These are phyloP conservation scores for Pleurotus platypus DNA, from an alignment of 768 basidiomycete species.

Conservation along the genomic window DNA sequence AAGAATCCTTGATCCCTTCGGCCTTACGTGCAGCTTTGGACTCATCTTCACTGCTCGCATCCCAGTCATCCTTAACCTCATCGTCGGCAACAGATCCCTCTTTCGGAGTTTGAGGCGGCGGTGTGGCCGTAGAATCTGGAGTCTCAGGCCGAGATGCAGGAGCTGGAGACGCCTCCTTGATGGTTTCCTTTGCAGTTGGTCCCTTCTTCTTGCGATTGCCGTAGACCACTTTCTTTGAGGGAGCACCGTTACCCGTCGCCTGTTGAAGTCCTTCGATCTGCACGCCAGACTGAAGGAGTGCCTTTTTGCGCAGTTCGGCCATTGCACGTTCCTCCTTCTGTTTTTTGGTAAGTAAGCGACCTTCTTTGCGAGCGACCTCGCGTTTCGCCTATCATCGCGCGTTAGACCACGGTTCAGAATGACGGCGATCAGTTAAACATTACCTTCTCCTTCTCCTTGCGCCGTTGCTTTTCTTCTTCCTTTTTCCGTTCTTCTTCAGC, in stretches of 20 bases:
- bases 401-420: constrained; percentile 4
- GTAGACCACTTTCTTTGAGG: constrained; percentile 74
- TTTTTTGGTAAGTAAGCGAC: constrained; percentile 92
- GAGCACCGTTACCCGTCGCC: constrained; percentile 32
- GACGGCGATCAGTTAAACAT: constrained; percentile 1
- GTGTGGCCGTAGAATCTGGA: constrained; percentile 32
- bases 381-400: constrained; percentile 66
- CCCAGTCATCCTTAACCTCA: constrained; percentile 54
- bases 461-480: constrained; percentile 81
- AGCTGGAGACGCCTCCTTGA: constrained; percentile 52
- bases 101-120: constrained; percentile 20
- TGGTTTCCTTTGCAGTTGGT: constrained; percentile 41
- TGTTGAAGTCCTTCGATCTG: constrained; percentile 88
- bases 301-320: constrained; percentile 88
- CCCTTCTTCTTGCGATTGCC: constrained; percentile 81
- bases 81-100: constrained; percentile 30
- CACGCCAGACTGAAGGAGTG: constrained; percentile 84
- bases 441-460: constrained; percentile 89
- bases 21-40: constrained; percentile 21
- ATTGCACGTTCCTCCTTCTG: constrained; percentile 91
- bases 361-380: constrained; percentile 91
- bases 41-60: constrained; percentile 62
- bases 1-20: constrained; percentile 37
- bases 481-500: constrained; percentile 75
- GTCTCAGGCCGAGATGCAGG: constrained; percentile 53